Percentiles rank a stretch among this genome's conserved stretches.
phyloP scores from a whole-genome alignment of 768 basidiomycete genomes.

The Lactarius hatsudake region DNA sequence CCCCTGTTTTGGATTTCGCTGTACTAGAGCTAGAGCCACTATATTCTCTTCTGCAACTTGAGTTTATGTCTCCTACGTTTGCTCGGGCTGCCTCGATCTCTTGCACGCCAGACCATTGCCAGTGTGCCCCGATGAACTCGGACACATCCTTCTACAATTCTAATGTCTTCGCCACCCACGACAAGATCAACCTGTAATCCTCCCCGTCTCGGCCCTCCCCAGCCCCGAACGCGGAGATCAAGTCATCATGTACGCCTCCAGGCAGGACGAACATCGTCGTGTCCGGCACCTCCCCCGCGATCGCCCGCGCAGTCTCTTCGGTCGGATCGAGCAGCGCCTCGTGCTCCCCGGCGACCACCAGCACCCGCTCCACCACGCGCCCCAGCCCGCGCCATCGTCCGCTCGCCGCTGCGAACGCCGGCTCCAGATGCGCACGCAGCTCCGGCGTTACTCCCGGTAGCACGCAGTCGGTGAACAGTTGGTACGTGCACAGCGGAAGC shows the following conservation, averaged over 20 bases:
- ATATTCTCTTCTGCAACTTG: too few relatives aligned
- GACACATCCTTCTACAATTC: background rate
- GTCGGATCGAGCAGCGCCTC: constrained; percentile 10
- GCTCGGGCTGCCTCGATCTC: too few relatives aligned
- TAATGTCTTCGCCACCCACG: background rate
- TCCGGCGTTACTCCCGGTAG: constrained; percentile 1
- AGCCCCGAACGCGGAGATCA: background rate
- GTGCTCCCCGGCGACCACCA: constrained; percentile 1
- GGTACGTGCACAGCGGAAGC: background rate
- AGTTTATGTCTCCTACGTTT: too few relatives aligned
- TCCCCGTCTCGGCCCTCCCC: constrained; percentile 10
- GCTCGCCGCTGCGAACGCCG: background rate
- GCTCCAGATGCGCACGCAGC: constrained; percentile 8
- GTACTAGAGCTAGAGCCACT: too few relatives aligned
- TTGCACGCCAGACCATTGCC: too few relatives aligned
- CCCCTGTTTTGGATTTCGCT: too few relatives aligned
- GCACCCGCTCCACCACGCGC: background rate
- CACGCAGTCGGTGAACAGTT: background rate
- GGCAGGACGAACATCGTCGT: constrained; percentile 5
- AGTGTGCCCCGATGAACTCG: too few relatives aligned
- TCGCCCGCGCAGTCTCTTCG: background rate
- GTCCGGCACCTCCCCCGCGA: background rate
- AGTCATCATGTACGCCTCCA: constrained; percentile 22
- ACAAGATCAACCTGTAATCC: background rate
- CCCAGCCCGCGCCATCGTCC: constrained; percentile 10